Base-by-base conservation (phyloP, 768 basidiomycete genomes). In the Tylopilus subfusipes region DNA sequence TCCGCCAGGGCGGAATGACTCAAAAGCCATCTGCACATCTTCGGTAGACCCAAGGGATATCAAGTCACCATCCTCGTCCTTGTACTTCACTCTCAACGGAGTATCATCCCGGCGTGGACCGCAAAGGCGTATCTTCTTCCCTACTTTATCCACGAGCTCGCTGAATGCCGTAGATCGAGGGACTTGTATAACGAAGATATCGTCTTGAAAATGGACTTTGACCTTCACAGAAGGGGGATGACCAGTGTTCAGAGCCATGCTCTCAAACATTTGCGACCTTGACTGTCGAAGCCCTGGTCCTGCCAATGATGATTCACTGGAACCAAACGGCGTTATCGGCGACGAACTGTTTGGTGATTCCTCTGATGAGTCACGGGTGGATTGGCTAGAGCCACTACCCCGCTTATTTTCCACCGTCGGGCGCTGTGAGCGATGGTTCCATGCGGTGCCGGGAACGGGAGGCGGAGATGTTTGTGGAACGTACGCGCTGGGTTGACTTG, bases 151-250 rank as follows among this genome's bases (percentile, higher is more conserved):
- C 49, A 95, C 88, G 49, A 98, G 78, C 42, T 93, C 90, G 49
- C 75, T 77, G 70, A 87, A 95, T 68, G 89, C 84, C 31, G 90
- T 91, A 57, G 77, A 72, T 57, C 86, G 81, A 40, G 90, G 81
- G 24, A 96, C 92, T 71, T 93, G 89, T 54, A 98, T 90, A 58
- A 96, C 88, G 67, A 98, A 98, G 43, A 97, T 89, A 68, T 97
- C 94, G 63, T 95, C 90, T 64, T 92, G 85, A 75, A 89, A 98
- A 70, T 91, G 90, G 50, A 98, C 93, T 73, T 96, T 96, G 67
- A 98, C 85, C 68, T 94, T 92, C 40, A 98, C 86, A 12, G 86
- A 81, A 5, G 76, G 71, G 11, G 59, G 61, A 52, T 64, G 68
- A 52, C 66, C 58, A 24, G 68, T 70, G 22, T 63, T 69, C 45